Evolutionary conservation across 805 yeast genomes (phyloP).

Genomic region (Metschnikowia amazonensis): DNA sequence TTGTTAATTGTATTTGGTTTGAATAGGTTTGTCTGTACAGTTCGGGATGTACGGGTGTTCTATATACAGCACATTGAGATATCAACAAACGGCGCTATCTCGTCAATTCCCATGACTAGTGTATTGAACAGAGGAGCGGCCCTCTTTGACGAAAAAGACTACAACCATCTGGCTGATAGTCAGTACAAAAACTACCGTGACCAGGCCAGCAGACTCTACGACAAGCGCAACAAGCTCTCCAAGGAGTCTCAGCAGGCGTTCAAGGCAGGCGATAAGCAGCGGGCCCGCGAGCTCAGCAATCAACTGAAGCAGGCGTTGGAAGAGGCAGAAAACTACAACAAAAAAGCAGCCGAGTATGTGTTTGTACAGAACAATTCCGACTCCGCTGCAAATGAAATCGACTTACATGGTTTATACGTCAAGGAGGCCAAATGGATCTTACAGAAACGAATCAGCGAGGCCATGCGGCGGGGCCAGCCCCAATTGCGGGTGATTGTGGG

Average conservation of each 20-base stretch:
- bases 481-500: conserved; percentile 84
- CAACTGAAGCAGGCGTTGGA: conserved; percentile 56
- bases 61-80: neutral
- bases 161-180: conserved; percentile 68
- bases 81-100: neutral
- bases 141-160: conserved; percentile 41
- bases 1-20: too few relatives aligned
- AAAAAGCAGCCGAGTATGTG: conserved; percentile 84
- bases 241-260: conserved; percentile 75
- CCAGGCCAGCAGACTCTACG: conserved; percentile 64
- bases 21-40: too few relatives aligned
- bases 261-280: conserved; percentile 64
- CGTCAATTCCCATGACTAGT: conserved; percentile 10
- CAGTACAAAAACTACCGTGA: conserved; percentile 61
- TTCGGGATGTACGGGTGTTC: neutral
- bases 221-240: conserved; percentile 52
- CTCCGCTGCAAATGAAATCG: conserved; percentile 81
- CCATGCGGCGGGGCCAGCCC: conserved; percentile 54
- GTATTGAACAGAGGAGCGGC: conserved; percentile 13
- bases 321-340: conserved; percentile 66
- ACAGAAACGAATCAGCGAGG: conserved; percentile 68
- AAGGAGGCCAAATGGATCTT: conserved; percentile 81
- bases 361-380: conserved; percentile 86
- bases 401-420: conserved; percentile 86
- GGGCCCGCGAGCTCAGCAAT: conserved; percentile 70